Conservation (phyloP, 139 green algal genomes). For the Deuterostichococcus epilithicus region DNA sequence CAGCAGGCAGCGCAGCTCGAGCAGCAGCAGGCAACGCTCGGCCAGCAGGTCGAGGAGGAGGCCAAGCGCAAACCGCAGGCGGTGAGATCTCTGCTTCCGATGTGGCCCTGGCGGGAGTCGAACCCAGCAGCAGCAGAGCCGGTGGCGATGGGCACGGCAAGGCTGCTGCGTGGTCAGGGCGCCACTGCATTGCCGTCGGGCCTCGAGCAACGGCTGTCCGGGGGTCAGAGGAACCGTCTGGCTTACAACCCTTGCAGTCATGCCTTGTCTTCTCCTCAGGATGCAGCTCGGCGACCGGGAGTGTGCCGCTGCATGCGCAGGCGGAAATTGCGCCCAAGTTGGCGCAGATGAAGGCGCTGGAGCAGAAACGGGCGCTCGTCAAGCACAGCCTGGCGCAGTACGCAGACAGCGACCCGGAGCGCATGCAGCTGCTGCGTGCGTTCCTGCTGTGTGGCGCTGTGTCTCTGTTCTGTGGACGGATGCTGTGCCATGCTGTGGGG, state of each 20-base stretch:
- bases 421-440: slow-evolving; percentile 35
- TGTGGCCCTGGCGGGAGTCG: not conserved
- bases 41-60: slow-evolving; percentile 28
- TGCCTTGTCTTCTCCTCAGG: no score
- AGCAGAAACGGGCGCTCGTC: slow-evolving; percentile 25
- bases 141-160: not conserved
- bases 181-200: not conserved
- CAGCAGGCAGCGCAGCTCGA: slow-evolving; percentile 10
- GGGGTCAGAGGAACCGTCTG: no score
- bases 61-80: slow-evolving; percentile 52
- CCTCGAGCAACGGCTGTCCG: not conserved
- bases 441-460: not conserved
- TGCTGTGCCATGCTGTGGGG: slow-evolving; percentile 1
- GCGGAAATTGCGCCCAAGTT: slow-evolving; percentile 32
- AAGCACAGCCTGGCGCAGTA: slow-evolving; percentile 45
- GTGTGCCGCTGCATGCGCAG: not conserved
- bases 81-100: slow-evolving; percentile 15
- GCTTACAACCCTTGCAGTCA: not conserved
- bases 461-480: not conserved
- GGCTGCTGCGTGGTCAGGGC: not conserved
- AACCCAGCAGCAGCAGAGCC: not conserved
- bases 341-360: slow-evolving; percentile 31
- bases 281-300: not conserved
- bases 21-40: slow-evolving; percentile 21
- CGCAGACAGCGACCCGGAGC: slow-evolving; percentile 59